Percentiles rank a stretch among this genome's conserved stretches.
These are phyloP conservation scores for Fusarium tanahbumbuense DNA, from an alignment of 2,329 filamentous ascomycete genomes.

Conservation along the genomic window DNA sequence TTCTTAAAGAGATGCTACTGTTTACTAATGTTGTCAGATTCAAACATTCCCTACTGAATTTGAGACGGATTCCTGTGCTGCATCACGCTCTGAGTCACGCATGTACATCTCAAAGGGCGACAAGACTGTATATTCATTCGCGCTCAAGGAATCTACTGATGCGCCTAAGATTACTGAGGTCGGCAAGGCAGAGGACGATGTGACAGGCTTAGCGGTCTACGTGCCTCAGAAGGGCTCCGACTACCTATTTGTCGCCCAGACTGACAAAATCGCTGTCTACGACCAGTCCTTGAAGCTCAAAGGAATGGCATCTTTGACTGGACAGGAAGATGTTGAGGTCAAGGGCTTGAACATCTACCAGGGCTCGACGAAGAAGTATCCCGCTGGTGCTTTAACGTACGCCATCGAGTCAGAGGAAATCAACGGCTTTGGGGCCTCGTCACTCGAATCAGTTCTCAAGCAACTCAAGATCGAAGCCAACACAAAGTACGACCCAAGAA, in stretches of 20 bases:
- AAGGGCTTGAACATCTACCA: slow-evolving; percentile 58
- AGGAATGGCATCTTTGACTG: slow-evolving; percentile 53
- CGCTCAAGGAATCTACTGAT: slow-evolving; percentile 53
- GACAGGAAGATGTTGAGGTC: slow-evolving; percentile 56
- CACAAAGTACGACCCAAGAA: slow-evolving; percentile 54
- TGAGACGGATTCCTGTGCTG: slow-evolving; percentile 58
- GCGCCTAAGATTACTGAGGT: slow-evolving; percentile 52
- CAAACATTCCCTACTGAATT: slow-evolving; percentile 57
- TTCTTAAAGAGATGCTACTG: rapidly evolving
- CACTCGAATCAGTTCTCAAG: slow-evolving; percentile 51
- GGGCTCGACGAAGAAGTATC: slow-evolving; percentile 49
- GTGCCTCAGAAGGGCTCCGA: slow-evolving; percentile 52
- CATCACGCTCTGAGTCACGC: slow-evolving; percentile 50
- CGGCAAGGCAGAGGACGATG: slow-evolving; percentile 52
- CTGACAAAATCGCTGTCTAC: slow-evolving; percentile 55
- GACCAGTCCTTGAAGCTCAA: slow-evolving; percentile 50
- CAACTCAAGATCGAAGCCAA: slow-evolving; percentile 51
- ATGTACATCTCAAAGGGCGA: slow-evolving; percentile 58
- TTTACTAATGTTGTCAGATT: slow-evolving; percentile 44
- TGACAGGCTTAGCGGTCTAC: slow-evolving; percentile 58
- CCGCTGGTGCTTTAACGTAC: slow-evolving; percentile 55
- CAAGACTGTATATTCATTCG: slow-evolving; percentile 53
- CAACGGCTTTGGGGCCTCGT: slow-evolving; percentile 54
- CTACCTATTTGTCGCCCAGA: slow-evolving; percentile 57
- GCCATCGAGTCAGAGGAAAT: slow-evolving; percentile 56